phyloP scores from a whole-genome alignment of 2,329 filamentous ascomycete genomes.

The Domatiomyces catenatus region DNA sequence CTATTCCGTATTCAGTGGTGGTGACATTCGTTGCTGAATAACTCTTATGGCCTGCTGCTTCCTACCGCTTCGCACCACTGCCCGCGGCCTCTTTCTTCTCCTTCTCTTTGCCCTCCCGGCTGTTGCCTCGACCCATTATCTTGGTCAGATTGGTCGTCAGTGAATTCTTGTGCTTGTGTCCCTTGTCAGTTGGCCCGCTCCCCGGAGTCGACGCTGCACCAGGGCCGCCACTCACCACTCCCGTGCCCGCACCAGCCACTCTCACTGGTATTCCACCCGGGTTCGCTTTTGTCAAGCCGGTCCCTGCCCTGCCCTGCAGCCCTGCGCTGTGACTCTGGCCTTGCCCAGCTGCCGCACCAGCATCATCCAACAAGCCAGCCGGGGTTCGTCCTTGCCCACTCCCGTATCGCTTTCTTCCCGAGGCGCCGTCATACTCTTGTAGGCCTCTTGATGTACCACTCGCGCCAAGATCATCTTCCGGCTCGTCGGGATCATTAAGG shows the following conservation, averaged over 20 bases:
- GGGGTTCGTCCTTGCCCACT: neutral
- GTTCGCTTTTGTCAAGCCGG: neutral
- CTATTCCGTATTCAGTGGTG: neutral
- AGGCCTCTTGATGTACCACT: neutral
- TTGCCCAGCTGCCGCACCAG: neutral
- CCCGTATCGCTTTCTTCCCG: neutral
- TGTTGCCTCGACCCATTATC: conserved; percentile 51
- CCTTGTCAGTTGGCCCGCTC: conserved; percentile 1
- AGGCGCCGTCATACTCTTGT: neutral
- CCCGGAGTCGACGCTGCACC: conserved; percentile 1
- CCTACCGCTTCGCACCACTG: neutral
- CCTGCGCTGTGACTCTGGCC: neutral
- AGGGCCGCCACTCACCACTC: neutral
- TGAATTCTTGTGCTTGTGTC: conserved; percentile 14
- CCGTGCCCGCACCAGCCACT: conserved; percentile 1
- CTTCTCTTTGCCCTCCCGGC: conserved; percentile 12
- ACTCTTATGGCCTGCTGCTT: neutral
- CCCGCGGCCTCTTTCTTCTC: conserved; percentile 1
- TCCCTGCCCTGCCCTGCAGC: neutral
- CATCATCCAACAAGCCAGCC: neutral
- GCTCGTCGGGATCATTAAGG: conserved; percentile 3
- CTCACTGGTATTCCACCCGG: conserved; percentile 2
- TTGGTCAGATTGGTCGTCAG: conserved; percentile 26
- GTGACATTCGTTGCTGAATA: neutral
- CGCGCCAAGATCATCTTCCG: neutral